These are phyloP conservation scores for Teratosphaeria gauchensis DNA, from an alignment of 2,329 filamentous ascomycete species.

Conservation along the genomic window DNA sequence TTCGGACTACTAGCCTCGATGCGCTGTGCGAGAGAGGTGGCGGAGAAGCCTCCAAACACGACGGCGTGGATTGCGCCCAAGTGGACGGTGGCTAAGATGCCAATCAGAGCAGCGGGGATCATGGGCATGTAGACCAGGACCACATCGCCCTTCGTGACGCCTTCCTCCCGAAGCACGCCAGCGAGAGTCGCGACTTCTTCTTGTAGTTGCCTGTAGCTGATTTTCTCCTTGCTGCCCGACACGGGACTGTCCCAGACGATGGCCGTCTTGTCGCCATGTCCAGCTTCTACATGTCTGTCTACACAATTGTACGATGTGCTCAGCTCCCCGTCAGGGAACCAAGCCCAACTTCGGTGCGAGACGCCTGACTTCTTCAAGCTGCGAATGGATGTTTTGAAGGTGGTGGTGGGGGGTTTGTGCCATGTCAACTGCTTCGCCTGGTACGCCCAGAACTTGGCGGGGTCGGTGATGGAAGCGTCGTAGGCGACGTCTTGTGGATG, in stretches of 20 bases:
- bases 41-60: constrained; percentile 87
- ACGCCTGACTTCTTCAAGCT: constrained; percentile 47
- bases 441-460: constrained; percentile 27
- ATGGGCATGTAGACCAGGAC: constrained; percentile 96
- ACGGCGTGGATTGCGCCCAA: constrained; percentile 83
- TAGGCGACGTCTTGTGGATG: constrained; percentile 29
- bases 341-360: constrained; percentile 71
- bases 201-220: constrained; percentile 67
- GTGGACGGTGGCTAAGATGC: constrained; percentile 69
- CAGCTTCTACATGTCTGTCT: constrained; percentile 74
- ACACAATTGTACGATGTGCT: constrained; percentile 89
- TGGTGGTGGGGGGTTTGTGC: constrained; percentile 62
- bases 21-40: constrained; percentile 70
- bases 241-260: constrained; percentile 87
- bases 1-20: constrained; percentile 73
- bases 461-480: constrained; percentile 23
- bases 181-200: constrained; percentile 74
- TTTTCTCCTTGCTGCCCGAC: constrained; percentile 58
- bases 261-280: constrained; percentile 63
- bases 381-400: constrained; percentile 53
- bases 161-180: constrained; percentile 71
- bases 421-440: constrained; percentile 63
- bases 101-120: constrained; percentile 82
- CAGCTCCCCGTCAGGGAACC: constrained; percentile 83
- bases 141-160: constrained; percentile 73